Conservation (phyloP, 148 eudicot genomes). For the Vaccinium corymbosum region DNA sequence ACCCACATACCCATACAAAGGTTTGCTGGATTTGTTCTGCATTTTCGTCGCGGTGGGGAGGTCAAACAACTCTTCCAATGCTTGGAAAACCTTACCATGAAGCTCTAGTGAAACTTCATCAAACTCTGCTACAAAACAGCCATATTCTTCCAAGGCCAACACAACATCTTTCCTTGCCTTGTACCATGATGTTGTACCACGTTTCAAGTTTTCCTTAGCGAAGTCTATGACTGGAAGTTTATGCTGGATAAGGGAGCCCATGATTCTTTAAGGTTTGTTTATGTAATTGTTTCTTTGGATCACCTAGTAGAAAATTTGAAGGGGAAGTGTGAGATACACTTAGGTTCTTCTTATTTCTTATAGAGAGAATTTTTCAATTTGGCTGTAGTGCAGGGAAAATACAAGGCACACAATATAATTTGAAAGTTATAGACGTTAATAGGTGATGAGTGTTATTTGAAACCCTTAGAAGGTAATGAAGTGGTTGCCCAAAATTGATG, state of each 20-base stretch:
- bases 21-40: slow-evolving; percentile 42
- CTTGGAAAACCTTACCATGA: slow-evolving; percentile 26
- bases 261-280: background rate
- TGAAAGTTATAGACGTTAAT: too few species aligned
- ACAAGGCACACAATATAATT: background rate
- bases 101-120: slow-evolving; percentile 32
- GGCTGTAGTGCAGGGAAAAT: background rate
- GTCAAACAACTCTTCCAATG: slow-evolving; percentile 34
- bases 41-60: slow-evolving; percentile 41
- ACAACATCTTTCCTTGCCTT: slow-evolving; percentile 21
- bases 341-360: background rate
- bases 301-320: background rate
- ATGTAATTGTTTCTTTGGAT: too few species aligned
- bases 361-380: too few species aligned
- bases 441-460: too few species aligned
- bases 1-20: slow-evolving; percentile 51
- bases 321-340: background rate
- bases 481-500: too few species aligned
- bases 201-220: slow-evolving; percentile 22
- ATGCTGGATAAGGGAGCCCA: slow-evolving; percentile 27
- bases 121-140: slow-evolving; percentile 43
- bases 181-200: slow-evolving; percentile 31
- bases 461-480: too few species aligned
- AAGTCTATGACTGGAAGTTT: slow-evolving; percentile 42
- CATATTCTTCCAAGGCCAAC: slow-evolving; percentile 45